Base-by-base conservation (phyloP, 148 eudicot genomes). In the Rhododendron ferrugineum region DNA sequence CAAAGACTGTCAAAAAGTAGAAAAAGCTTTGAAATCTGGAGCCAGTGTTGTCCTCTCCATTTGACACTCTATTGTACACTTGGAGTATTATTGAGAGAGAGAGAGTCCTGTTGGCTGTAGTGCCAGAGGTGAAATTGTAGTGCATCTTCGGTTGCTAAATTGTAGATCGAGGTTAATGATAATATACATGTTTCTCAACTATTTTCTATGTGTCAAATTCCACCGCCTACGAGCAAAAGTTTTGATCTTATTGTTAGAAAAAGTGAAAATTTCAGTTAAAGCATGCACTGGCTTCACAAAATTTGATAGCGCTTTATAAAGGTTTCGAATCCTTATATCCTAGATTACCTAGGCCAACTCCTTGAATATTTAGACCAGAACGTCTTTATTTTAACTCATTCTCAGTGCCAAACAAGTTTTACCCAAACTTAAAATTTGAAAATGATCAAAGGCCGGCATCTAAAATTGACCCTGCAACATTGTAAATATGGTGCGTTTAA, bases 21-120 rank as follows among this genome's bases (percentile, higher is more conserved):
- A n/a, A 64, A 66, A 76, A 18, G 80, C 88, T 73, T 88, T 88
- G 90, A 85, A 86, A 84, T 81, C 49, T 82, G 91, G 84, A 88
- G 89, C 90, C 20, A 78, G 87, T 88, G 36, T 88, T 84, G 87
- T 89, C 88, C 68, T 80, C 68, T 80, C 68, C 83, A 28, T 80
- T 80, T 80, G 83, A 54, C 83, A 80, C 68, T 47, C 82, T 13
- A 49, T 32, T 52, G 64, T 52, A 30, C 68, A 18, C 15, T 18
- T 30, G 64, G 44, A 40, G 44, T 15, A n/a, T 13, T 64, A n/a
- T 3, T 9, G 76, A 70, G 76, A 70, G 76, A 73, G 37, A 30
- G 75, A 30, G 75, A 30, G 75, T 50, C 3, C 16, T 14, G 16
- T 3, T 14, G 15, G 74, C 60, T 56, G 1, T 18, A 4, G 60